Evolutionary conservation across 2,329 filamentous ascomycete genomes (phyloP), one percentile per base, ranked within the genome.

Genomic region (Aspergillus fumigatiaffinis): DNA sequence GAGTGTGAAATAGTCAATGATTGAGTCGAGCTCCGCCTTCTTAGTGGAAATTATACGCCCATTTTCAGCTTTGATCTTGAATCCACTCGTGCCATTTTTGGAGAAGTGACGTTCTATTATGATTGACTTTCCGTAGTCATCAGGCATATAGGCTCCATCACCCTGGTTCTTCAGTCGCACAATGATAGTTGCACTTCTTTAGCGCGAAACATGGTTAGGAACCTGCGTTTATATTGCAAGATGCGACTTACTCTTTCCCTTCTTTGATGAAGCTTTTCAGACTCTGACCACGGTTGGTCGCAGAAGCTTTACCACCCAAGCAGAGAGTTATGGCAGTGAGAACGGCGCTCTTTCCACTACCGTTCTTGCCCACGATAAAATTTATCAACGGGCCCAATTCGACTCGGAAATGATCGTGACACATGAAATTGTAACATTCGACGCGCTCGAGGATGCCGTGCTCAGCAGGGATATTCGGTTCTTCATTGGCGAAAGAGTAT

Each of bases 281-380:
- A 66, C 88, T 96, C 52, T 90, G 89, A 42, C 92, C 94, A 62
- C 94, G 89, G 68, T 97, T 97, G 3, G 94, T 97, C 17, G 90
- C 86, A 54, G 91, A 91, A 1, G 94, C 92, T 73, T 97, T 97
- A 21, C 90, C 93, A 59, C 94, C 94, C n/a, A 99, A 81, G 68
- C 94, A 97, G 35, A 99, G 82, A 0, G 92, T 96, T 62, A 99
- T 85, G 4, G 92, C 94, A 0, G 94, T 97, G 28, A 99, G 78
- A 14, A 97, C 89, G 2, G 94, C 94, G 72, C 94, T 99, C 78
- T 99, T 99, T 38, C 94, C 94, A 71, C 93, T 97, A 32, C 94
- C 94, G 71, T 99, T 99, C 73, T 96, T 92, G 17, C 94, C 94
- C 55, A 97, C 92, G 60, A 99, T 92, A 75, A 99, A 99, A 75